Conservation (phyloP, 306 rosid species). For the Ormosia semicastrata region DNA sequence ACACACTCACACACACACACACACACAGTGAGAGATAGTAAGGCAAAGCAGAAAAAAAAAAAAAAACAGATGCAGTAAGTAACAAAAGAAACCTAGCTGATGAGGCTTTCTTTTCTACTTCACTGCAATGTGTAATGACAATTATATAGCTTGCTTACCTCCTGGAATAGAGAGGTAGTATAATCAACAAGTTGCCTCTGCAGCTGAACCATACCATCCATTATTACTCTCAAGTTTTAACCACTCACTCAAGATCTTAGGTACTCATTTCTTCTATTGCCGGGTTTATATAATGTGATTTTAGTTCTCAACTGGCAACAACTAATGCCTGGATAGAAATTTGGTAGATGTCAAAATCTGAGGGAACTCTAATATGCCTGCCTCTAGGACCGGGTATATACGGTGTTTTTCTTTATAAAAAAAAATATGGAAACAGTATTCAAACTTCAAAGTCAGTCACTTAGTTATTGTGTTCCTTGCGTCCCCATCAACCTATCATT, state of each 20-base stretch:
- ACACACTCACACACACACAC: too few species aligned
- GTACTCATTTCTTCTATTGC: conserved; percentile 17
- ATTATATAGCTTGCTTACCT: conserved; percentile 47
- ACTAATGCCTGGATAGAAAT: conserved; percentile 10
- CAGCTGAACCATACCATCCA: conserved; percentile 56
- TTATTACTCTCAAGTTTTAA: conserved; percentile 25
- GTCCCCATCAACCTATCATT: conserved; percentile 34
- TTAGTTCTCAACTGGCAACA: conserved; percentile 16
- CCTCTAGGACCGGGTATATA: background rate
- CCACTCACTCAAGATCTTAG: conserved; percentile 24
- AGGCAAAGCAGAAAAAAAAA: background rate
- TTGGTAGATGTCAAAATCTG: background rate
- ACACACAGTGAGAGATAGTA: background rate
- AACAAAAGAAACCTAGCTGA: background rate
- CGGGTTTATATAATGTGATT: conserved; percentile 17
- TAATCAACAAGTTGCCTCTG: conserved; percentile 57
- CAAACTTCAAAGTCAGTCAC: background rate
- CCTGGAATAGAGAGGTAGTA: conserved; percentile 59
- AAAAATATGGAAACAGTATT: background rate
- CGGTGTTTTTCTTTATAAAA: background rate
- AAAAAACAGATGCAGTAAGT: background rate
- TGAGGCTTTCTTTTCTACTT: background rate
- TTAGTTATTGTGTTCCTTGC: conserved; percentile 25
- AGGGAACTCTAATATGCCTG: background rate
- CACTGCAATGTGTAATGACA: background rate